Evolutionary conservation across 805 yeast genomes (phyloP).

Genomic region (Spencermartinsiella europaea): DNA sequence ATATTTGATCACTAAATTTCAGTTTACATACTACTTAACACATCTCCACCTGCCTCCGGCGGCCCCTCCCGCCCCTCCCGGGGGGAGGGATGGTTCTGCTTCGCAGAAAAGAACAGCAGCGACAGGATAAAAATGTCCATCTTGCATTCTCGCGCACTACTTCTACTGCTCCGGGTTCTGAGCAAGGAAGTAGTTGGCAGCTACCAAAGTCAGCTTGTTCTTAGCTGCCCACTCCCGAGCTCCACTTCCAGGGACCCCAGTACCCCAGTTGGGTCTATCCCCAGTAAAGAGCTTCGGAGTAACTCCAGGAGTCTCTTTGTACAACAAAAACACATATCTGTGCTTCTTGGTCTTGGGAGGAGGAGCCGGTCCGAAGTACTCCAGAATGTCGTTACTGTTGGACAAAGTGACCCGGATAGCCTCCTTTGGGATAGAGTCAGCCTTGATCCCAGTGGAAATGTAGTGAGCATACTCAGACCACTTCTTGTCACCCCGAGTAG

Average conservation of each 20-base stretch:
- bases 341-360: constrained; percentile 82
- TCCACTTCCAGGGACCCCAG: constrained; percentile 75
- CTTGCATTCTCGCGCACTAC: no score
- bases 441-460: constrained; percentile 41
- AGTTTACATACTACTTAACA: no score
- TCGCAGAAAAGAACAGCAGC: no score
- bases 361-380: constrained; percentile 85
- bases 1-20: no score
- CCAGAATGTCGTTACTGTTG: constrained; percentile 23
- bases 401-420: constrained; percentile 18
- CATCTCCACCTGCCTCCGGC: no score
- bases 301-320: constrained; percentile 45
- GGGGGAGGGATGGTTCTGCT: no score
- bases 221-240: constrained; percentile 66
- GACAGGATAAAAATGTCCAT: no score
- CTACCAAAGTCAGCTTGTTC: constrained; percentile 56
- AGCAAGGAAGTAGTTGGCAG: constrained; percentile 81
- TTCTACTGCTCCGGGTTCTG: constrained; percentile 36
- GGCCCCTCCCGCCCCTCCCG: no score
- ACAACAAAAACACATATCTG: constrained; percentile 75
- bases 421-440: constrained; percentile 22
- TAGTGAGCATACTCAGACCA: constrained; percentile 89
- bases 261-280: constrained; percentile 79
- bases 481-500: constrained; percentile 70
- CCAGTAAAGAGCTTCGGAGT: constrained; percentile 35